A percentile compares a stretch with the other conserved stretches of the same genome.
phyloP scores from a whole-genome alignment of 139 green algal genomes.

The Ettlia oleoabundans region DNA sequence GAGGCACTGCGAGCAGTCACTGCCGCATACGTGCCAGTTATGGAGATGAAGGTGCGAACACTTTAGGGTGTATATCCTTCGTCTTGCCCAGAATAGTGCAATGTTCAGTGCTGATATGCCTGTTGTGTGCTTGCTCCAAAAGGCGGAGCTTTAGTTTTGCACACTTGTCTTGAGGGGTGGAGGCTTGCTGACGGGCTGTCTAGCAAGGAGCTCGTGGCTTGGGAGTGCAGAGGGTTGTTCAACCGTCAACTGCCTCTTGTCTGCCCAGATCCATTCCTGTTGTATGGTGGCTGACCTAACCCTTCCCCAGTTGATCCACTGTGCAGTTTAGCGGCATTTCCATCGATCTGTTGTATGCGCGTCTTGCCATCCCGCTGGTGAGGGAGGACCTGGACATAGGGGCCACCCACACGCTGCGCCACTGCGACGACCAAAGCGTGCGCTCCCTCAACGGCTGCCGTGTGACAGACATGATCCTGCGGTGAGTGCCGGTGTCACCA shows the following conservation, averaged over 20 bases:
- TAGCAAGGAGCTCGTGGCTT: no score
- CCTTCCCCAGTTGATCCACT: not conserved
- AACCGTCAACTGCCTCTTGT: no score
- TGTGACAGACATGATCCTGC: conserved; percentile 90
- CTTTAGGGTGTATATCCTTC: not conserved
- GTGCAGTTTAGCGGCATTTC: conserved; percentile 85
- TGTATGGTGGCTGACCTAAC: not conserved
- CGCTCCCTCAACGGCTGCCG: conserved; percentile 89
- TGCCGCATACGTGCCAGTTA: conserved; percentile 93
- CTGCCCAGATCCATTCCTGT: no score
- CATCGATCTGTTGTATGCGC: conserved; percentile 95
- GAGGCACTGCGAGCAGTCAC: conserved; percentile 82
- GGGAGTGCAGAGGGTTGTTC: no score
- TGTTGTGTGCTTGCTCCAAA: no score
- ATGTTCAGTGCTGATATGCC: no score
- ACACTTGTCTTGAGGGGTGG: no score
- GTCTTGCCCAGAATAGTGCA: no score
- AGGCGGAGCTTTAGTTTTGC: no score
- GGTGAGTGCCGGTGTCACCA: not conserved
- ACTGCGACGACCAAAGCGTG: conserved; percentile 87
- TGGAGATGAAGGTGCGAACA: conserved; percentile 85
- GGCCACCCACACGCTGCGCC: conserved; percentile 78
- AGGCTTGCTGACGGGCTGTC: no score
- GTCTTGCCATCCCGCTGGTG: conserved; percentile 67
- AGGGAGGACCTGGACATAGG: conserved; percentile 77